Conservation (phyloP, 768 basidiomycete genomes). For the Hygrocybe coccinea region DNA sequence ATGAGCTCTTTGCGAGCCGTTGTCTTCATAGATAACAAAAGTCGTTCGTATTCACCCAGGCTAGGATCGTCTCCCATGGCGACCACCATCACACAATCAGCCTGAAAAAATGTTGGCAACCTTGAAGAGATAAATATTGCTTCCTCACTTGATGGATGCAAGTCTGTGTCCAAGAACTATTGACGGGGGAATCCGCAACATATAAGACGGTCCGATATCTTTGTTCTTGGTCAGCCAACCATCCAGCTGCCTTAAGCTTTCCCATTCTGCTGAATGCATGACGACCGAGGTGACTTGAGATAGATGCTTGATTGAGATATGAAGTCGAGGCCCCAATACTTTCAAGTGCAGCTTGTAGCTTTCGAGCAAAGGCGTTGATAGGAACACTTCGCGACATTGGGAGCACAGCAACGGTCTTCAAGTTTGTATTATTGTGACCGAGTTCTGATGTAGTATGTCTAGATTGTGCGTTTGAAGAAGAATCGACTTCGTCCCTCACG, state of each 20-base stretch:
- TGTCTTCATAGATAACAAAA: constrained; percentile 92
- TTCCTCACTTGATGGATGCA: constrained; percentile 81
- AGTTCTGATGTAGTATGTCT: constrained; percentile 54
- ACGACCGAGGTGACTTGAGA: constrained; percentile 85
- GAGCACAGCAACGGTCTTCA: constrained; percentile 91
- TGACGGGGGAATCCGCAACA: constrained; percentile 92
- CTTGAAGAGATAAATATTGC: neutral
- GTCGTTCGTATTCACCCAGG: constrained; percentile 90
- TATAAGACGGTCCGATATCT: constrained; percentile 90
- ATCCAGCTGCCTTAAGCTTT: constrained; percentile 82
- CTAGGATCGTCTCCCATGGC: constrained; percentile 90
- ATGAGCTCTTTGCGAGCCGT: constrained; percentile 98
- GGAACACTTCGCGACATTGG: constrained; percentile 86
- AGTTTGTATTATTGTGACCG: constrained; percentile 74
- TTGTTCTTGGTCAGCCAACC: constrained; percentile 95
- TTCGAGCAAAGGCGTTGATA: constrained; percentile 82
- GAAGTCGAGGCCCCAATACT: constrained; percentile 90
- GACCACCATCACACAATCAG: constrained; percentile 90
- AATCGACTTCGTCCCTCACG: constrained; percentile 78
- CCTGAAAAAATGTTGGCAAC: constrained; percentile 38
- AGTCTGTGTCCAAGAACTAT: constrained; percentile 96
- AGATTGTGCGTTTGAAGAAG: constrained; percentile 46
- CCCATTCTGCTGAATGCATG: constrained; percentile 97
- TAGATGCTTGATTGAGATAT: constrained; percentile 89
- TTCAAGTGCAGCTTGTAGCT: constrained; percentile 83